Base-by-base conservation (phyloP, 2,329 filamentous ascomycete genomes). In the Cladobotryum protrusum region DNA sequence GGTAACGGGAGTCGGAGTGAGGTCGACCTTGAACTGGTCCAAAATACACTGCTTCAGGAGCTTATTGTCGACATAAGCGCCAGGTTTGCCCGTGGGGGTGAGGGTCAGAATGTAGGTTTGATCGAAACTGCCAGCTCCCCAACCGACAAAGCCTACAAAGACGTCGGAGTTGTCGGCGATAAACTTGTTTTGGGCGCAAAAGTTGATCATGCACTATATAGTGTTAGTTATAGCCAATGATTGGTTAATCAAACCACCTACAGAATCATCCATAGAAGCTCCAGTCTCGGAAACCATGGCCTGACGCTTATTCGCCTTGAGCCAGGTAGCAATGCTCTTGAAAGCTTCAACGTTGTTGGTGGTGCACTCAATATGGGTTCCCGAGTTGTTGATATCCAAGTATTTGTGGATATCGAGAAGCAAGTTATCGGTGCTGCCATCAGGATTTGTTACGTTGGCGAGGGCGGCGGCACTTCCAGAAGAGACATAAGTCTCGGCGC, bases 341-440 rank as follows among this genome's bases (percentile, higher is more conserved):
- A 82, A 78, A 3, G 67, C 73, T 35, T 68, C 68, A 3, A 77
- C 65, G 42, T 79, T 78, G 56, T 82, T 70, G 3, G 72, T 78
- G 1, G 73, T 73, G 62, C 80, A 83, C 48, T 74, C 67, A 4
- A 64, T 55, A 53, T 76, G 65, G 0, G 73, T 77, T 35, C 80
- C 81, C 7, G 73, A 76, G 64, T 77, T 76, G 65, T 82, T 76
- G 17, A 65, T 68, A 56, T 83, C 79, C 4, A 83, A 72, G 59
- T 83, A 83, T 61, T 82, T 77, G 65, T 83, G 80, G 11, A 83
- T 67, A 54, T 83, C 80, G 29, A 83, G 69, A 11, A 81, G 64
- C n/a, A 86, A 65, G 46, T 74, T 74, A 47, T 75, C 72, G 2
- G 70, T 79, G n/a, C 66, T 69, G 2, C 78, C 78, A 56, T 84